Percentiles rank a stretch among this genome's conserved stretches.
Conservation (phyloP, 306 rosid genomes). For the Arachis hypogaea region DNA sequence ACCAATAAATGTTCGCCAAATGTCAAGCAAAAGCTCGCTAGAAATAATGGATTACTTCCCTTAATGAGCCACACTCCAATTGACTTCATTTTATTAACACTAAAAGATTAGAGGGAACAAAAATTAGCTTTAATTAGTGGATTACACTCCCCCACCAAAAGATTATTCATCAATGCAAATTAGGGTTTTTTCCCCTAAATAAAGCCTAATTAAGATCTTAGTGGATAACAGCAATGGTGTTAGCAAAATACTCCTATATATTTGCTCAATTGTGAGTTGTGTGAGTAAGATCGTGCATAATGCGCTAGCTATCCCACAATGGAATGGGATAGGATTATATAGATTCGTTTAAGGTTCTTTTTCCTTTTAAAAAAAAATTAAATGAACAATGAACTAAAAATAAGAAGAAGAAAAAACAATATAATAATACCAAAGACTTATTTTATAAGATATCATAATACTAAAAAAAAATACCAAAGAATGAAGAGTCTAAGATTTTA, state of each 20-base stretch:
- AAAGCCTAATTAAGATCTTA: slow-evolving; percentile 23
- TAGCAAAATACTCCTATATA: slow-evolving; percentile 27
- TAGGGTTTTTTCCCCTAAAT: neutral
- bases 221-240: slow-evolving; percentile 42
- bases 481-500: too few species aligned
- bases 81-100: slow-evolving; percentile 32
- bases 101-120: slow-evolving; percentile 27
- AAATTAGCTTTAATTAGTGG: slow-evolving; percentile 51
- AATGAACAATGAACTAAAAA: too few species aligned
- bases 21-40: slow-evolving; percentile 40
- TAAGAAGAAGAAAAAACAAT: too few species aligned
- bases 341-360: slow-evolving; percentile 10
- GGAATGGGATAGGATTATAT: slow-evolving; percentile 31
- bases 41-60: slow-evolving; percentile 31
- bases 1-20: slow-evolving; percentile 45
- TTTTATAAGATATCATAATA: too few species aligned
- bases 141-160: slow-evolving; percentile 46
- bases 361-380: too few species aligned
- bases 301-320: slow-evolving; percentile 51
- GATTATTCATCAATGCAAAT: slow-evolving; percentile 20
- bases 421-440: too few species aligned
- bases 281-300: slow-evolving; percentile 36
- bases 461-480: too few species aligned
- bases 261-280: slow-evolving; percentile 30
- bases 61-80: neutral